Evolutionary conservation across 164 flowering plant genomes (phyloP).

Genomic region (Chimonanthus praecox): DNA sequence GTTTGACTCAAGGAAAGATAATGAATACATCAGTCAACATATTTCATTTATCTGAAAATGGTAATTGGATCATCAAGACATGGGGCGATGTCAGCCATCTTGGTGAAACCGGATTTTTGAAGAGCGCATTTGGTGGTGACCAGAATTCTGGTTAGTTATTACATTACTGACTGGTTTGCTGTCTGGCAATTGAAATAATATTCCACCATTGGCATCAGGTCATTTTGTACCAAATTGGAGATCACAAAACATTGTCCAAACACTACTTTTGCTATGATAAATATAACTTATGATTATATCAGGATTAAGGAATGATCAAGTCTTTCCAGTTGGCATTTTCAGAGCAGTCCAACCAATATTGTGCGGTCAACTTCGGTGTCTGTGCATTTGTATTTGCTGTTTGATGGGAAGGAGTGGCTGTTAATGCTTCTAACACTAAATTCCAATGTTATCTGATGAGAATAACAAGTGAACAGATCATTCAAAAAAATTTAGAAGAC

Average conservation of each 20-base stretch:
- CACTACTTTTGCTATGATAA: not conserved
- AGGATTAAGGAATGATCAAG: not conserved
- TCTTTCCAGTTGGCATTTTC: no score
- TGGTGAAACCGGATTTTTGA: constrained; percentile 37
- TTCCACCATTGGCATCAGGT: not conserved
- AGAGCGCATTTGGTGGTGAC: constrained; percentile 80
- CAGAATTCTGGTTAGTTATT: constrained; percentile 54
- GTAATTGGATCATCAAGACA: constrained; percentile 46
- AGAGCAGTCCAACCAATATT: no score
- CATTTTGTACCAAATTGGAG: not conserved
- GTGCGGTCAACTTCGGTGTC: no score
- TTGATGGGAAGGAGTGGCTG: no score
- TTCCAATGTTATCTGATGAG: no score
- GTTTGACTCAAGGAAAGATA: constrained; percentile 39
- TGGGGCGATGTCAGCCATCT: constrained; percentile 89
- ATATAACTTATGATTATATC: not conserved
- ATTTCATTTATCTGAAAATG: constrained; percentile 49
- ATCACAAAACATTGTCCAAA: no score
- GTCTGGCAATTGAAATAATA: not conserved
- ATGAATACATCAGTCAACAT: constrained; percentile 59
- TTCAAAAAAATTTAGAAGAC: no score
- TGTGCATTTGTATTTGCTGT: no score
- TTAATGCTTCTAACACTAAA: no score
- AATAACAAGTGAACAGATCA: no score
- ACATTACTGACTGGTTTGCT: not conserved